A percentile compares a stretch with the other conserved stretches of the same genome.
Conservation (phyloP, 805 yeast genomes). For the Barnettozyma salicaria region DNA sequence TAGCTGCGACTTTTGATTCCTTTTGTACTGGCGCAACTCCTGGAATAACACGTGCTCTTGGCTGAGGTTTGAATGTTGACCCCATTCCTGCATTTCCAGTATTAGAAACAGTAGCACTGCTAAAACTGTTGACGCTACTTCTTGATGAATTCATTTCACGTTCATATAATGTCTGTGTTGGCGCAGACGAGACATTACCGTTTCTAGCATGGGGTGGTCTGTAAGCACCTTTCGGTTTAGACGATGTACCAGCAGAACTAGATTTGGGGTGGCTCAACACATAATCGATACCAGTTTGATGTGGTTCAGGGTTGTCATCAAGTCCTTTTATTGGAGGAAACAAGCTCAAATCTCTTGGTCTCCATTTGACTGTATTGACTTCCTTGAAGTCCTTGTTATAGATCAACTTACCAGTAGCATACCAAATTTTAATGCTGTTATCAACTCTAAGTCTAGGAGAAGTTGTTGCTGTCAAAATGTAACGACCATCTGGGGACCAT, state of each 20-base stretch:
- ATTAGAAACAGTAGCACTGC: conserved; percentile 8
- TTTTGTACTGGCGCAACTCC: conserved; percentile 47
- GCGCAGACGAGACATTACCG: conserved; percentile 28
- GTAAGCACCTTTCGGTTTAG: conserved; percentile 82
- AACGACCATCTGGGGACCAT: conserved; percentile 98
- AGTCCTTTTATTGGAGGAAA: conserved; percentile 34
- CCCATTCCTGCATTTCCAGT: conserved; percentile 6
- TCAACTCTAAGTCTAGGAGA: conserved; percentile 96
- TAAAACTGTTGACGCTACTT: conserved; percentile 11
- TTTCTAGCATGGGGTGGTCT: conserved; percentile 93
- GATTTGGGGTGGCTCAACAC: conserved; percentile 33
- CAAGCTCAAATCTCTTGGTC: conserved; percentile 41
- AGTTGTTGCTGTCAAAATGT: conserved; percentile 90
- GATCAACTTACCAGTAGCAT: conserved; percentile 75
- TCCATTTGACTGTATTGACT: conserved; percentile 78
- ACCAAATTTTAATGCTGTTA: conserved; percentile 92
- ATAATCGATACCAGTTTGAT: conserved; percentile 61
- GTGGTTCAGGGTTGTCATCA: conserved; percentile 58
- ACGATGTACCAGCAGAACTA: conserved; percentile 28
- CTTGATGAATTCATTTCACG: conserved; percentile 38
- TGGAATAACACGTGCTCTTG: conserved; percentile 45
- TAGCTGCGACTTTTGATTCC: conserved; percentile 61
- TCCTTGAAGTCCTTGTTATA: conserved; percentile 78
- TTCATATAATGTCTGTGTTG: conserved; percentile 48
- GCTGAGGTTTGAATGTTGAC: conserved; percentile 25